phyloP scores from a whole-genome alignment of 805 yeast genomes.

The Cephaloascus albidus region DNA sequence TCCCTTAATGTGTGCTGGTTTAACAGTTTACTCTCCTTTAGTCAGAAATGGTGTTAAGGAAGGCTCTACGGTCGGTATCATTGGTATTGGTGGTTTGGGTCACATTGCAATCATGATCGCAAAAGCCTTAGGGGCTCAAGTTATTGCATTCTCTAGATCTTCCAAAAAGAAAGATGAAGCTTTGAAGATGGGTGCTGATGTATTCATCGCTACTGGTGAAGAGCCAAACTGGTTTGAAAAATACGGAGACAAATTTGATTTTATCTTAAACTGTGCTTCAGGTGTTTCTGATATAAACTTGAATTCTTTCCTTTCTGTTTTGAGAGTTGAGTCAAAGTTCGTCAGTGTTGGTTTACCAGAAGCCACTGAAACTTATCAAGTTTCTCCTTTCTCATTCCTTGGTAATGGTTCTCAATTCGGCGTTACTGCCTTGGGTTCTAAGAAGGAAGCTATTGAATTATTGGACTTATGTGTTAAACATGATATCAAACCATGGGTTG shows the following conservation, averaged over 20 bases:
- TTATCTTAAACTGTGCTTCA: constrained; percentile 39
- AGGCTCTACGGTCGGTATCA: constrained; percentile 41
- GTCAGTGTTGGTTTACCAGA: constrained; percentile 27
- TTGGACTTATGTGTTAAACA: constrained; percentile 24
- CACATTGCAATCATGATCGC: constrained; percentile 49
- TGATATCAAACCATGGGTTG: constrained; percentile 25
- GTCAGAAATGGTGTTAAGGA: constrained; percentile 32
- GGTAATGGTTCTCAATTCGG: constrained; percentile 19
- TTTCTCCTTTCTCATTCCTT: constrained; percentile 24
- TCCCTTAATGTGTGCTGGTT: constrained; percentile 49
- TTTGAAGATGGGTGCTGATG: constrained; percentile 40
- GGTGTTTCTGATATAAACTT: constrained; percentile 20
- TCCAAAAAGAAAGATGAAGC: constrained; percentile 40
- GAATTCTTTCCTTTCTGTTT: constrained; percentile 11
- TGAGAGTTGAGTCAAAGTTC: constrained; percentile 22
- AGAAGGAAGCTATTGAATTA: constrained; percentile 24
- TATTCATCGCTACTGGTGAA: constrained; percentile 45
- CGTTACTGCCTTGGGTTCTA: constrained; percentile 23
- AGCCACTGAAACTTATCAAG: constrained; percentile 14
- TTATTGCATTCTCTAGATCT: constrained; percentile 45
- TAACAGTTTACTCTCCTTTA: constrained; percentile 44
- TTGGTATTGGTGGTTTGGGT: constrained; percentile 51
- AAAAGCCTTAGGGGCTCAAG: constrained; percentile 52
- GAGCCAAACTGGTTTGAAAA: constrained; percentile 28
- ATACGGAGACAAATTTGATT: constrained; percentile 27